Evolutionary conservation across 2,329 filamentous ascomycete genomes (phyloP), one percentile per base, ranked within the genome.

Genomic region (Aspergillus alliaceus): DNA sequence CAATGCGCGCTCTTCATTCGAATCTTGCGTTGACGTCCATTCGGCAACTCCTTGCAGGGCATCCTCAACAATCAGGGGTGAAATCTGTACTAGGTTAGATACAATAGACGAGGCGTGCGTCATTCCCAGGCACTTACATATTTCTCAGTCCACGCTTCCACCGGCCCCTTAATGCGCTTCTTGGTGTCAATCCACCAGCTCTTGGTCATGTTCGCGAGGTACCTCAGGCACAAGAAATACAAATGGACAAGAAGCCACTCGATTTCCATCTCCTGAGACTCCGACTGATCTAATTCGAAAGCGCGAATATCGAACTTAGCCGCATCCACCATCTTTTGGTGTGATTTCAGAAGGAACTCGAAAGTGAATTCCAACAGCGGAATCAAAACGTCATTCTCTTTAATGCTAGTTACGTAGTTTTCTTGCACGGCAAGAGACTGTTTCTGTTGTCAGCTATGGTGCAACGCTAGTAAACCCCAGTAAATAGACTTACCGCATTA

Each of bases 241-340:
- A 98, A 76, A 66, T 98, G 91, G 1, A 91, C 84, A 2, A 96
- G 80, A 3, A 98, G 81, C 86, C 89, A 93, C 66, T 96, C 89
- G 66, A 90, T 86, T 66, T 91, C 90, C 62, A 84, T 85, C 69
- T 91, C 89, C 0, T 86, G 83, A 0, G 81, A 75, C 51, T 91
- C 86, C 3, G 88, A 86, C 55, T 90, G 75, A 47, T 84, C 78
- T 0, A 74, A 65, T 2, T 80, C 80, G 32, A 91, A 89, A 1
- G 82, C 80, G 42, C 83, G 84, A 66, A 90, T 84, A 53, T 93
- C 85, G 12, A 96, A 81, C 65, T 88, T 93, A 2, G 85, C 86
- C 5, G 82, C 83, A 66, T 89, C 86, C 6, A 96, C 75, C 0
- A 91, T 85, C 59, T 86, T 87, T 6, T 87, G 90, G 27, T 86